These are phyloP conservation scores for Udeniomyces megalosporus DNA, from an alignment of 768 basidiomycete species.

Conservation along the genomic window DNA sequence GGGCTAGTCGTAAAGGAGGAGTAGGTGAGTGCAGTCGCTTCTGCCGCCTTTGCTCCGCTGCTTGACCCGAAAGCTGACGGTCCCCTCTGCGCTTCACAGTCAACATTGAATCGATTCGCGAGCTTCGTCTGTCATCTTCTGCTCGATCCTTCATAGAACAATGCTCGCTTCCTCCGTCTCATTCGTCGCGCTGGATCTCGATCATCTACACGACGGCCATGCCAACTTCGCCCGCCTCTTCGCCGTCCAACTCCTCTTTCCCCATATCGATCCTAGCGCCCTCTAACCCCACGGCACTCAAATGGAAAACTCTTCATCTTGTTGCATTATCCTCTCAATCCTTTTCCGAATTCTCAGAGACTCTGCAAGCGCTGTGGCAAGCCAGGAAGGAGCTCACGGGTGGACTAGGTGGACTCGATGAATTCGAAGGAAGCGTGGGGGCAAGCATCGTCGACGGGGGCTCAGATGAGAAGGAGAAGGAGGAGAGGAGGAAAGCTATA, in stretches of 20 bases:
- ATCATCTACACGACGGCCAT: conserved; percentile 57
- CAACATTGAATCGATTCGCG: conserved; percentile 70
- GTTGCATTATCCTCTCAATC: conserved; percentile 52
- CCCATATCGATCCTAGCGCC: neutral
- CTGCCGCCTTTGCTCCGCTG: neutral
- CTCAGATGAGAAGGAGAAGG: neutral
- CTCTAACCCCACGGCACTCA: neutral
- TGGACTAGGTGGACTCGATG: conserved; percentile 35
- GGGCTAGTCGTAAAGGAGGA: conserved; percentile 54
- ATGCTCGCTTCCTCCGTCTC: conserved; percentile 46
- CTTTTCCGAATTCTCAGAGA: conserved; percentile 46
- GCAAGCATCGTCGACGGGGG: neutral
- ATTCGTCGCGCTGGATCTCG: conserved; percentile 64
- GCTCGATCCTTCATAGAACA: conserved; percentile 55
- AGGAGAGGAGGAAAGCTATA: conserved; percentile 45
- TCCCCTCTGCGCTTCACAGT: conserved; percentile 39
- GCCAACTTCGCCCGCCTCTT: neutral
- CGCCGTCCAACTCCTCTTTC: neutral
- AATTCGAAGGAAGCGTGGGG: neutral
- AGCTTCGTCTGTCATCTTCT: conserved; percentile 58
- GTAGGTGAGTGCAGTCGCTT: conserved; percentile 15
- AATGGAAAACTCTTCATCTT: conserved; percentile 65
- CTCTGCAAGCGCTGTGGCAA: conserved; percentile 47
- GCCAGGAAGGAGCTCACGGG: conserved; percentile 55
- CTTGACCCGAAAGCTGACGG: neutral